These are phyloP conservation scores for Cruciata laevipes DNA, from an alignment of 257 asterid species.

Conservation along the genomic window DNA sequence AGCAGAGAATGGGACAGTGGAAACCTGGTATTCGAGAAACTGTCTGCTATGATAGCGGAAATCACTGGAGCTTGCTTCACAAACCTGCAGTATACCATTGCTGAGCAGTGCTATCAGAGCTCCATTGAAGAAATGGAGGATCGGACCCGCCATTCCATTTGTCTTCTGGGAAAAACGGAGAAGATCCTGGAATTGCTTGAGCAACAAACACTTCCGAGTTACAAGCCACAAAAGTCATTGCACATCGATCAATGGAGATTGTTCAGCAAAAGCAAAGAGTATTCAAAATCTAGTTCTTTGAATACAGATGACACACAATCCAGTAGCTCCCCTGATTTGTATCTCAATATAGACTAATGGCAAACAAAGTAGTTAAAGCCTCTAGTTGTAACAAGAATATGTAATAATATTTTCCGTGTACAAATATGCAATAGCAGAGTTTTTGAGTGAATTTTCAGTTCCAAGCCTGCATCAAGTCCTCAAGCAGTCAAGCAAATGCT, in stretches of 20 bases:
- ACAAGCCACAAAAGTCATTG: conserved; percentile 31
- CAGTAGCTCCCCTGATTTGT: conserved; percentile 31
- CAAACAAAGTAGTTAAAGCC: neutral
- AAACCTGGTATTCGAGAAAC: conserved; percentile 30
- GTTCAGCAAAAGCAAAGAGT: conserved; percentile 27
- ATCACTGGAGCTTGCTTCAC: conserved; percentile 66
- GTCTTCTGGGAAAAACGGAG: conserved; percentile 57
- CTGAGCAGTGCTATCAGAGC: conserved; percentile 47
- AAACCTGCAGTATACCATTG: conserved; percentile 51
- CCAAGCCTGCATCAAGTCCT: neutral
- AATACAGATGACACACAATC: conserved; percentile 22
- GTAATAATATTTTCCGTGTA: neutral
- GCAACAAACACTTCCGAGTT: conserved; percentile 34
- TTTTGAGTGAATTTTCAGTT: neutral
- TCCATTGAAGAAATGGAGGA: conserved; percentile 49
- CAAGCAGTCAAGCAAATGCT: neutral
- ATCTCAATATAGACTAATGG: conserved; percentile 40
- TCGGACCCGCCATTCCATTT: conserved; percentile 38
- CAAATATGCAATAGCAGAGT: neutral
- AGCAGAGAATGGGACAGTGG: conserved; percentile 25
- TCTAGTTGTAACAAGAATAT: neutral
- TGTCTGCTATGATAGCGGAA: conserved; percentile 43
- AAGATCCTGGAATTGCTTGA: conserved; percentile 55
- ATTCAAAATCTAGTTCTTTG: conserved; percentile 19
- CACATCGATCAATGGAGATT: conserved; percentile 58